Evolutionary conservation across 768 basidiomycete genomes (phyloP).

Genomic region (Phaeotremella skinneri): DNA sequence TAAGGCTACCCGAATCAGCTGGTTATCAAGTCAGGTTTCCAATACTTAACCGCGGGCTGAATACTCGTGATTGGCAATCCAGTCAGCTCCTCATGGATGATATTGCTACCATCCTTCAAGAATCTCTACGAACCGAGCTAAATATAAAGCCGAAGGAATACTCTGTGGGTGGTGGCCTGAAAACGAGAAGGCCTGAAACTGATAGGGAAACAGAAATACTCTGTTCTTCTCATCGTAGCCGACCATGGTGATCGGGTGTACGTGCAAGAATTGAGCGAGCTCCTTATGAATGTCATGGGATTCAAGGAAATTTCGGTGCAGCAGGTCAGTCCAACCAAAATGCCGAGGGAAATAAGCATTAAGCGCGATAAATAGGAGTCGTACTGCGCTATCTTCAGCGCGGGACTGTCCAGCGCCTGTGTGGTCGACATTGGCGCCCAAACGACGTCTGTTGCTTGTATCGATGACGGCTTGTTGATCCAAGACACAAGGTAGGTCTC

Average conservation of each 20-base stretch:
- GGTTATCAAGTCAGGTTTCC: constrained; percentile 80
- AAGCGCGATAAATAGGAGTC: constrained; percentile 64
- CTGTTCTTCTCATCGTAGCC: constrained; percentile 81
- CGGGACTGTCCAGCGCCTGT: constrained; percentile 90
- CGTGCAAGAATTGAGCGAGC: constrained; percentile 70
- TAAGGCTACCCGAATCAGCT: constrained; percentile 58
- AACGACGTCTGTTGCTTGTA: constrained; percentile 80
- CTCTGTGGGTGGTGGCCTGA: constrained; percentile 23
- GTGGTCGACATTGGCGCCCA: constrained; percentile 91
- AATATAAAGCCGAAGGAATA: constrained; percentile 34
- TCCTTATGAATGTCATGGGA: constrained; percentile 74
- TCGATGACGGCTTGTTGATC: constrained; percentile 88
- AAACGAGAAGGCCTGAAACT: no score
- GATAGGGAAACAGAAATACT: constrained; percentile 65
- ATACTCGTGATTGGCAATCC: constrained; percentile 66
- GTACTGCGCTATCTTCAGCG: constrained; percentile 87
- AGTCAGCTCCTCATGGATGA: constrained; percentile 70
- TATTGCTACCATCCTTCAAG: constrained; percentile 66
- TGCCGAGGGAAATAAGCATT: background rate
- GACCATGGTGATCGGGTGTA: constrained; percentile 86
- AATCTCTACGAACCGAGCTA: constrained; percentile 55
- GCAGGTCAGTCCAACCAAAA: constrained; percentile 61
- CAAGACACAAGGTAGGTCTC: constrained; percentile 73
- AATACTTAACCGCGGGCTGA: constrained; percentile 76
- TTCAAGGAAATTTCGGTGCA: constrained; percentile 92